Evolutionary conservation across 1,284 basidiomycete genomes (phyloP), one percentile per base, ranked within the genome.

Genomic region (Ceratobasidium sp.): DNA sequence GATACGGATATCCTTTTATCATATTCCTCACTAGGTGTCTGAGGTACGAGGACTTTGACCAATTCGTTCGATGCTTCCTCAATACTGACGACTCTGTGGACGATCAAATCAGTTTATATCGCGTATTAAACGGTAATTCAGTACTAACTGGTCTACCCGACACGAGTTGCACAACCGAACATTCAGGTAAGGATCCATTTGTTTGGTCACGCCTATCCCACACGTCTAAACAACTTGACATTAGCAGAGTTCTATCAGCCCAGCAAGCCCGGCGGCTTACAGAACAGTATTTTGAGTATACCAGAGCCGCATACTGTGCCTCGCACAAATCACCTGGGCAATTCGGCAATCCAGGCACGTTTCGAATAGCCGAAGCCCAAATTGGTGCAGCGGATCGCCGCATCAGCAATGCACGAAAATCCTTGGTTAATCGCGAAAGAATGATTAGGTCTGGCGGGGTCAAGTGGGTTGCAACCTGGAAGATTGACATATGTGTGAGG

Each of bases 241-340:
- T 6, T 40, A 13, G 59, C 40, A 15, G 1, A 62, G 28, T 17
- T 28, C 26, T 28, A 38, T 20, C 3, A 50, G 5, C 20, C 20
- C 26, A 20, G 57, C 7, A 20, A n/a, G 5, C 26, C 52, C 38
- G 66, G 70, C 12, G 2, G 65, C 73, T n/a, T n/a, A 75, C 73
- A 13, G 73, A 52, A 23, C 73, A 75, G 17, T 38, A 3, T 44
- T 65, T 20, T 33, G 13, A 48, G 68, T 78, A n/a, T 17, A 75
- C 17, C 2, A 75, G 61, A 0, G 62, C 46, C 12, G 52, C 73
- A 44, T 75, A 75, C 40, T 66, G 61, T 4, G 73, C 62, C 26
- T 65, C 62, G 20, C 46, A 54, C 38, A 75, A 23, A n/a, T 52
- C 59, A 3, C 12, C 12, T 10, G 48, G 62, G 46, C 73, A 75